Conservation (phyloP, 495 filamentous ascomycete species). For the Hypoxylon subgilvum region DNA sequence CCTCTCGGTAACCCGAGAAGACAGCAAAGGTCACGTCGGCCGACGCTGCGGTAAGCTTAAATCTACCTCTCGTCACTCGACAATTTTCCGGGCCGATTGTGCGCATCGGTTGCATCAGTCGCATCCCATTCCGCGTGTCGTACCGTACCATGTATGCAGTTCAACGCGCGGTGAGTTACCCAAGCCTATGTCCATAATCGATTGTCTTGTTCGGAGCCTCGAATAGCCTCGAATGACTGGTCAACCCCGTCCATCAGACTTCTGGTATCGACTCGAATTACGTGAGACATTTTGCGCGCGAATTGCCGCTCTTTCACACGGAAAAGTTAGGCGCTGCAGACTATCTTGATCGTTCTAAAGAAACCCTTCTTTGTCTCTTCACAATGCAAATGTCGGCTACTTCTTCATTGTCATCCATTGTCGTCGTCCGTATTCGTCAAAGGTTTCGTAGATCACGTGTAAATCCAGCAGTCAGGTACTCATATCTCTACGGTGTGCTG, state of each 20-base stretch:
- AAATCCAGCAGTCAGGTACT: neutral
- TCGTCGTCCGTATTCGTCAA: no score
- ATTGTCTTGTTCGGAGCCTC: no score
- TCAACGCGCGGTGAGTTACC: conserved; percentile 28
- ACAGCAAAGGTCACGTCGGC: no score
- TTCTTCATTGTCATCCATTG: no score
- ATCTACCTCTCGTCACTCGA: conserved; percentile 29
- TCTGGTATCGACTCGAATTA: conserved; percentile 23
- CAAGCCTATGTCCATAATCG: conserved; percentile 16
- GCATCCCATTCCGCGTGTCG: conserved; percentile 36
- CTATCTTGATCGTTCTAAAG: neutral
- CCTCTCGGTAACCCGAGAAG: conserved; percentile 28
- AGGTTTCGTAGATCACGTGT: conserved; percentile 24
- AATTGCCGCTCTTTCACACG: neutral
- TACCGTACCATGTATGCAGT: conserved; percentile 31
- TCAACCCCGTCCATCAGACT: conserved; percentile 18
- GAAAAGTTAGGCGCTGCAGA: no score
- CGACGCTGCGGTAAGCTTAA: conserved; percentile 38
- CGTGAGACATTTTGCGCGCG: conserved; percentile 13
- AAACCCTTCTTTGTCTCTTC: neutral
- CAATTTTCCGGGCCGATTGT: conserved; percentile 36
- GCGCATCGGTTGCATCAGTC: conserved; percentile 28
- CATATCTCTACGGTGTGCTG: conserved; percentile 22
- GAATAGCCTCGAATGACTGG: conserved; percentile 25
- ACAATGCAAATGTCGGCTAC: no score